Evolutionary conservation across 1,139 yeast species (phyloP).

Genomic region (Sugiyamaella grinbergsii): DNA sequence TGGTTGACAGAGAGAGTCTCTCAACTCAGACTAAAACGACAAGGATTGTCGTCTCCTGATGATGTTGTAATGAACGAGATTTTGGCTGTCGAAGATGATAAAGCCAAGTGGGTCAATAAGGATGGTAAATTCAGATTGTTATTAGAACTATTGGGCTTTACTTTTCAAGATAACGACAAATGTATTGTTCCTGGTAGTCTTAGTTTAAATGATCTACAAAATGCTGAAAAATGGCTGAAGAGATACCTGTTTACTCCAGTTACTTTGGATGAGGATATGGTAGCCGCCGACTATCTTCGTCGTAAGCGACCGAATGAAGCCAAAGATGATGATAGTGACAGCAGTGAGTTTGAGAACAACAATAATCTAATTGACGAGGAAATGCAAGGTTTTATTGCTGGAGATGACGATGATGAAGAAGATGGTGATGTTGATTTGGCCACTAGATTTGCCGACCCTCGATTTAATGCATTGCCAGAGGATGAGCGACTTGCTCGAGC

Average conservation of each 20-base stretch:
- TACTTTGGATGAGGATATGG: constrained; percentile 49
- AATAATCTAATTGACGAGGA: constrained; percentile 19
- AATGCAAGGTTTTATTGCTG: constrained; percentile 22
- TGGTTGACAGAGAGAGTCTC: constrained; percentile 51
- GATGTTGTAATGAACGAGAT: constrained; percentile 14
- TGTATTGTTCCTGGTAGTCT: constrained; percentile 30
- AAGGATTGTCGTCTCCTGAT: constrained; percentile 8
- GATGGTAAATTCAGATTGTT: constrained; percentile 40
- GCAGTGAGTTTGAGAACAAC: constrained; percentile 29
- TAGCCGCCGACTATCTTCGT: constrained; percentile 42
- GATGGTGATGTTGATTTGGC: constrained; percentile 27
- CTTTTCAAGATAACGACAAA: constrained; percentile 18
- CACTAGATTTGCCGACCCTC: constrained; percentile 25
- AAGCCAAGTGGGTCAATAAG: constrained; percentile 26
- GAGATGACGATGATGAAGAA: constrained; percentile 25
- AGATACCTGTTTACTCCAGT: constrained; percentile 42
- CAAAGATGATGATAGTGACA: constrained; percentile 20
- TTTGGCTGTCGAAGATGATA: constrained; percentile 22
- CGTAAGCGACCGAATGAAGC: constrained; percentile 26
- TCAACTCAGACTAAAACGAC: constrained; percentile 33
- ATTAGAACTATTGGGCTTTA: constrained; percentile 36
- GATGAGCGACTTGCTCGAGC: constrained; percentile 27
- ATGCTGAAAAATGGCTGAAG: constrained; percentile 36
- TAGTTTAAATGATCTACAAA: constrained; percentile 32
- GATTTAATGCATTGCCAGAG: constrained; percentile 29